Evolutionary conservation across 495 filamentous ascomycete genomes (phyloP).

Genomic region (Chaetomium cochliodes): DNA sequence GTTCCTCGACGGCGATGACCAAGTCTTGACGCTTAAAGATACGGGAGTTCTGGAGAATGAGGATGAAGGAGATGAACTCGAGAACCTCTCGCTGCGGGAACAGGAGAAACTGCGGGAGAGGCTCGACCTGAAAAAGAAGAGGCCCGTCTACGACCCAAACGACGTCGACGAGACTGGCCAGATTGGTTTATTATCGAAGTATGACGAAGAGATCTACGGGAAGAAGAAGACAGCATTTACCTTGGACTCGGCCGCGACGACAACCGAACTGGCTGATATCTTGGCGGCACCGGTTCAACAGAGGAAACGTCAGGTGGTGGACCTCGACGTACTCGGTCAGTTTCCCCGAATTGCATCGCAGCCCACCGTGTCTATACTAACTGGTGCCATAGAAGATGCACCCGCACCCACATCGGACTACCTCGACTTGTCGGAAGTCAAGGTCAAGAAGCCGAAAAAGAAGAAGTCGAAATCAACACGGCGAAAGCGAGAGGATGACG

Average conservation of each 20-base stretch:
- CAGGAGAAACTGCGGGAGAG: conserved; percentile 73
- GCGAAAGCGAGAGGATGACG: conserved; percentile 66
- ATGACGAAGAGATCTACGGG: conserved; percentile 91
- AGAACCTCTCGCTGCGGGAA: conserved; percentile 76
- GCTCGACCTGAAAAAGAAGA: conserved; percentile 86
- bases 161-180: conserved; percentile 66
- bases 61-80: conserved; percentile 88
- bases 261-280: conserved; percentile 59
- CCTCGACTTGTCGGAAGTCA: conserved; percentile 77
- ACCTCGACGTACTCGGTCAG: conserved; percentile 65
- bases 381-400: conserved; percentile 48
- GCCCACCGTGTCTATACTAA: conserved; percentile 26
- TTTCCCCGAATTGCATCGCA: not conserved
- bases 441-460: conserved; percentile 91
- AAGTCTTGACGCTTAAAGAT: conserved; percentile 89
- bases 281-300: conserved; percentile 56
- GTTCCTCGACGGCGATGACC: conserved; percentile 76
- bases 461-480: conserved; percentile 79
- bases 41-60: conserved; percentile 80
- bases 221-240: conserved; percentile 90
- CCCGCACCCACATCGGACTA: conserved; percentile 72
- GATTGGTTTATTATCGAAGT: conserved; percentile 72
- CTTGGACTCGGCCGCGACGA: conserved; percentile 70
- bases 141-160: conserved; percentile 83
- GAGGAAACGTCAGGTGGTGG: conserved; percentile 67